A percentile compares a stretch with the other conserved stretches of the same genome.
These are phyloP conservation scores for Cutaneotrichosporon sp. DNA, from an alignment of 1,284 basidiomycete genomes.

Conservation along the genomic window DNA sequence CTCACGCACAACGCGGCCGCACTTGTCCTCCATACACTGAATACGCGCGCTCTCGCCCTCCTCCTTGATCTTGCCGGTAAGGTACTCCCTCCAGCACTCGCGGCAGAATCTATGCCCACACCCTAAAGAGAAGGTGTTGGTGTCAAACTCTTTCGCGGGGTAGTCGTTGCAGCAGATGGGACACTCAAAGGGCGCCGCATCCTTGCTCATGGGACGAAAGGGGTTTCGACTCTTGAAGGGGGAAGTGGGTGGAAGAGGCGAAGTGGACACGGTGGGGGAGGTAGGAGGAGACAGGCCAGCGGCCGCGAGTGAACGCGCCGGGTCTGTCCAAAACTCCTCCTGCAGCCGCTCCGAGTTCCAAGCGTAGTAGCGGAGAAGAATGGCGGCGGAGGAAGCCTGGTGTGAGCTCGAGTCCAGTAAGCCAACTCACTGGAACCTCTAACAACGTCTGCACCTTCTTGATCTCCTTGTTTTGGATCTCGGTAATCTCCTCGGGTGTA, in stretches of 20 bases:
- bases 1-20: conserved; percentile 64
- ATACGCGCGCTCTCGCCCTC: conserved; percentile 79
- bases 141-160: conserved; percentile 53
- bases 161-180: conserved; percentile 83
- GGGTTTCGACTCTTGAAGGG: conserved; percentile 30
- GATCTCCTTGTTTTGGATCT: conserved; percentile 68
- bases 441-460: conserved; percentile 79
- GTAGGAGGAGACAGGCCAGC: conserved; percentile 58
- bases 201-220: conserved; percentile 3
- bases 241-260: conserved; percentile 23
- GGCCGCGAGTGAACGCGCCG: conserved; percentile 61
- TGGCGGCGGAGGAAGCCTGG: conserved; percentile 58
- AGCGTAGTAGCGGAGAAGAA: conserved; percentile 75
- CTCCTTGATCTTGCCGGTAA: conserved; percentile 76
- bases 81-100: conserved; percentile 81
- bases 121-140: conserved; percentile 57
- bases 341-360: conserved; percentile 98
- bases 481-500: conserved; percentile 69
- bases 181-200: conserved; percentile 64
- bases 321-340: conserved; percentile 89
- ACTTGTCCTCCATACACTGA: conserved; percentile 90
- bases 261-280: conserved; percentile 37
- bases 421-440: conserved; percentile 71
- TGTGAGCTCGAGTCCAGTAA: conserved; percentile 15
- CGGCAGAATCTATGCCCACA: conserved; percentile 81